phyloP scores from a whole-genome alignment of 169 alveolate genomes.

The Plasmodium blacklocki region DNA sequence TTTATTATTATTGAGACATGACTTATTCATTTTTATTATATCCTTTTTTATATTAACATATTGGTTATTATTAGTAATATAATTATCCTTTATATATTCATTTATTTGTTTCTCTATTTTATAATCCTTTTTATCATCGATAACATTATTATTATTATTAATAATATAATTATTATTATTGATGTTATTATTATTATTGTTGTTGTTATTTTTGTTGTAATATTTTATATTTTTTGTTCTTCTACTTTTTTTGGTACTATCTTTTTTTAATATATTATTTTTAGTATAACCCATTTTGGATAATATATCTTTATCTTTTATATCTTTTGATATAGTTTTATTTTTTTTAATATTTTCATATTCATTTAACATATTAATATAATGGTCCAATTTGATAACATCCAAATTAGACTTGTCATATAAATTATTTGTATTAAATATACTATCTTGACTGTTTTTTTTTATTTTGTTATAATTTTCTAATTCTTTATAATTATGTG shows the following conservation, averaged over 20 bases:
- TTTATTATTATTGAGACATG: too few relatives aligned
- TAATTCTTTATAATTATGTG: too few relatives aligned
- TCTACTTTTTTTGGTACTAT: background rate
- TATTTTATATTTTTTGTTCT: background rate
- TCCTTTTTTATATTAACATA: too few relatives aligned
- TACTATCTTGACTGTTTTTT: background rate
- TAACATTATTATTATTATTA: background rate
- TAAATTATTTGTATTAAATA: constrained; percentile 10
- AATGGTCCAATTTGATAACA: constrained; percentile 7
- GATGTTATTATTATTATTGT: background rate
- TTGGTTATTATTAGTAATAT: too few relatives aligned
- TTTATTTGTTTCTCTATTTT: constrained; percentile 16
- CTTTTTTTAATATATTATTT: background rate
- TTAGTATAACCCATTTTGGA: background rate
- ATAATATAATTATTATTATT: background rate
- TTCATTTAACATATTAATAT: constrained; percentile 28
- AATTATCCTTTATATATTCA: constrained; percentile 1
- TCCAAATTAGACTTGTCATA: constrained; percentile 13
- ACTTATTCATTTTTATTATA: too few relatives aligned
- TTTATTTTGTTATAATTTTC: background rate
- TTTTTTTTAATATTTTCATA: constrained; percentile 22
- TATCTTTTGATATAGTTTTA: too few relatives aligned
- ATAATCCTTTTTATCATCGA: background rate
- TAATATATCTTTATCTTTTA: background rate
- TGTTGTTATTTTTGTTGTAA: background rate